Percentiles rank a stretch among this genome's conserved stretches.
Conservation (phyloP, 768 basidiomycete genomes). For the Termitomyces heimii region DNA sequence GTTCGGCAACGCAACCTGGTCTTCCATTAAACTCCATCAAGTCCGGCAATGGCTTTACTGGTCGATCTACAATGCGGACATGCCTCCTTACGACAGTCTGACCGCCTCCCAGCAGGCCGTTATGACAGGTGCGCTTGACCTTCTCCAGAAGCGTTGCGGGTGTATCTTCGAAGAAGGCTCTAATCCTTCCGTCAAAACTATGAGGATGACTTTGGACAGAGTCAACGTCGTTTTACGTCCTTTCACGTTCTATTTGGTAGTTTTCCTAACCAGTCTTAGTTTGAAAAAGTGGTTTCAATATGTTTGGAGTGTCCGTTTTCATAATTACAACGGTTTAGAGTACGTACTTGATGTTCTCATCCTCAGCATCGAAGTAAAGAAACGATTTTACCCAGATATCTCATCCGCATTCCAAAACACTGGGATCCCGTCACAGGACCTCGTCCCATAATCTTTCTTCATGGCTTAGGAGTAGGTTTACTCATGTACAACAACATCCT, state of each 20-base stretch:
- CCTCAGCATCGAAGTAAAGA: neutral
- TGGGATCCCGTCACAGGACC: slow-evolving; percentile 57
- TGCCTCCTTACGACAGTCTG: slow-evolving; percentile 46
- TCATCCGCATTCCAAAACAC: slow-evolving; percentile 60
- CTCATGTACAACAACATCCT: slow-evolving; percentile 65
- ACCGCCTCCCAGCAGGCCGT: slow-evolving; percentile 38
- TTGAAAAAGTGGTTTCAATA: slow-evolving; percentile 38
- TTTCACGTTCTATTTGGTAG: slow-evolving; percentile 50
- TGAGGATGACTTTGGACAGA: slow-evolving; percentile 74
- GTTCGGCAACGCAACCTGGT: slow-evolving; percentile 77
- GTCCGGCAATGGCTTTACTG: slow-evolving; percentile 77
- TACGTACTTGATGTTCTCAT: slow-evolving; percentile 26
- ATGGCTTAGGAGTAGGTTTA: slow-evolving; percentile 85
- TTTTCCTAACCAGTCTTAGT: slow-evolving; percentile 42
- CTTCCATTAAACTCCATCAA: slow-evolving; percentile 55
- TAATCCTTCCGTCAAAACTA: slow-evolving; percentile 42
- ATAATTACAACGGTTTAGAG: slow-evolving; percentile 63
- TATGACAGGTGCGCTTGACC: slow-evolving; percentile 53
- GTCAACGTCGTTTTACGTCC: slow-evolving; percentile 69
- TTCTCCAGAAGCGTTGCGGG: slow-evolving; percentile 72
- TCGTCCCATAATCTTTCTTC: slow-evolving; percentile 76
- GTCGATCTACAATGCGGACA: slow-evolving; percentile 68
- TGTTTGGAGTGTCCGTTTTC: slow-evolving; percentile 36
- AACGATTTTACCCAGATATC: slow-evolving; percentile 43
- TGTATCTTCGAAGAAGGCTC: slow-evolving; percentile 55